A percentile compares a stretch with the other conserved stretches of the same genome.
phyloP scores from a whole-genome alignment of 1,139 yeast genomes.

The Debaryomyces sp. region DNA sequence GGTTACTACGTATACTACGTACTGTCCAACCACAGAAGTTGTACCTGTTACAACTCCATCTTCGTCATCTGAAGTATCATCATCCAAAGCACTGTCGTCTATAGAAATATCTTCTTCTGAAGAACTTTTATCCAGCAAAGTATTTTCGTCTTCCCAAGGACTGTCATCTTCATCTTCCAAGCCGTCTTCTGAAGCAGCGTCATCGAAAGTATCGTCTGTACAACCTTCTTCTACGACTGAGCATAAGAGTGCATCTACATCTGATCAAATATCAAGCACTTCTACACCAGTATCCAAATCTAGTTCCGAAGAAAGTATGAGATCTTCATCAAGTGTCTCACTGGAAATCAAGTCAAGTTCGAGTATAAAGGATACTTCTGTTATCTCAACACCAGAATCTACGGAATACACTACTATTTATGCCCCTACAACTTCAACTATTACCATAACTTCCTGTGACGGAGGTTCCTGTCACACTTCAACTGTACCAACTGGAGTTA shows the following conservation, averaged over 20 bases:
- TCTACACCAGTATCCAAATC: constrained; percentile 11
- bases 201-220: too few species aligned
- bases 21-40: constrained; percentile 25
- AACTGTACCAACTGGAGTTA: constrained; percentile 28
- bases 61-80: not conserved
- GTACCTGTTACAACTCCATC: not conserved
- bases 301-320: not conserved
- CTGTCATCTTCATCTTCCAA: not conserved
- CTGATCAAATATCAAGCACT: not conserved
- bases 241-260: not conserved
- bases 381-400: not conserved
- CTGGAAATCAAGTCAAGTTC: not conserved
- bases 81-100: not conserved
- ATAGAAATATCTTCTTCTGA: not conserved
- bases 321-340: not conserved
- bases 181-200: too few species aligned
- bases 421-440: not conserved
- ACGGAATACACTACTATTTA: constrained; percentile 1
- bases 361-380: not conserved
- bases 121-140: not conserved
- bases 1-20: constrained; percentile 26
- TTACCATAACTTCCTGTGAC: constrained; percentile 21
- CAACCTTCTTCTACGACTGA: not conserved
- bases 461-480: constrained; percentile 14
- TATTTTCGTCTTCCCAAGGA: not conserved